Conservation (phyloP, 1,139 yeast genomes). For the Geotrichum phurueaensis region DNA sequence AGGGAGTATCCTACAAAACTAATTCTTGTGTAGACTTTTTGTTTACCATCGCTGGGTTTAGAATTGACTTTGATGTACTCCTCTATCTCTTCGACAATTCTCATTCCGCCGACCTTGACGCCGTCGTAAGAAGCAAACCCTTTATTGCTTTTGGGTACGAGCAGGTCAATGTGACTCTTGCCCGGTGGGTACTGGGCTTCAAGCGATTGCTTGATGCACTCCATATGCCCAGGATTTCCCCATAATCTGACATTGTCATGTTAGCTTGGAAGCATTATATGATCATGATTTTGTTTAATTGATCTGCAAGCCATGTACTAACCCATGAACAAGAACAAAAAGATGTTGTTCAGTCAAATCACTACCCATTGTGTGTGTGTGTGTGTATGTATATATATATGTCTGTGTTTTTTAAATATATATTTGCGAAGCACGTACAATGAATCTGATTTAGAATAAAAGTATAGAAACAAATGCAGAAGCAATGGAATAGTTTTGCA, state of each 20-base stretch:
- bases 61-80: slow-evolving; percentile 2
- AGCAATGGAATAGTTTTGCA: not conserved
- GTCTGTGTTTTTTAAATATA: not conserved
- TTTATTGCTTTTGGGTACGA: slow-evolving; percentile 66
- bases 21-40: slow-evolving; percentile 32
- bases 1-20: slow-evolving; percentile 50
- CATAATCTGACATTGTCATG: slow-evolving; percentile 44
- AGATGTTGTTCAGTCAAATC: slow-evolving; percentile 42
- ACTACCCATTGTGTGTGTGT: not conserved
- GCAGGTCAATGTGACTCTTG: slow-evolving; percentile 46
- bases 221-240: slow-evolving; percentile 77
- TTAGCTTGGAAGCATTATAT: not conserved
- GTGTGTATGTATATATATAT: not conserved
- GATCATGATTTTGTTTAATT: not conserved
- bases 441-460: not conserved
- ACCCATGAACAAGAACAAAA: slow-evolving; percentile 77
- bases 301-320: slow-evolving; percentile 22
- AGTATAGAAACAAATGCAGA: not conserved
- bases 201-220: slow-evolving; percentile 51
- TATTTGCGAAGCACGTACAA: not conserved
- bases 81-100: slow-evolving; percentile 52
- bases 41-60: slow-evolving; percentile 3
- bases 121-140: slow-evolving; percentile 85
- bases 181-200: slow-evolving; percentile 36
- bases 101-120: slow-evolving; percentile 59